These are phyloP conservation scores for Actinomucor elegans DNA, from an alignment of 371 early-diverging fungal species.

Conservation along the genomic window DNA sequence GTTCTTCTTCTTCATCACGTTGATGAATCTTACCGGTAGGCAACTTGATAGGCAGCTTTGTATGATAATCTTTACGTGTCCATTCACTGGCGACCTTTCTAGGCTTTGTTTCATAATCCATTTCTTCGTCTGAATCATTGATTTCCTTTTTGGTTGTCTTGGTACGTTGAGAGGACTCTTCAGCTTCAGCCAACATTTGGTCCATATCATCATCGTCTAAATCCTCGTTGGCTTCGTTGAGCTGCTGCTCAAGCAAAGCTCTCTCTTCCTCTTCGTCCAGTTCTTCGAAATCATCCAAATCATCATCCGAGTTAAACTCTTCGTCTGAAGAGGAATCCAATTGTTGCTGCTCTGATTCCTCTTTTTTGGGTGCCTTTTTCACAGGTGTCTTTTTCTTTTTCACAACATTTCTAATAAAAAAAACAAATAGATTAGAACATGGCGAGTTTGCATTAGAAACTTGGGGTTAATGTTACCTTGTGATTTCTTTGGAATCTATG, in stretches of 20 bases:
- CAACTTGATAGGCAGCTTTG: slow-evolving; percentile 65
- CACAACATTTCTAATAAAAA: slow-evolving; percentile 12
- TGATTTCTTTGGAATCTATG: slow-evolving; percentile 41
- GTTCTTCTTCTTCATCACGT: slow-evolving; percentile 29
- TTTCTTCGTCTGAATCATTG: slow-evolving; percentile 57
- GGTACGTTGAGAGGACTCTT: background rate
- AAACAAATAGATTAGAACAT: background rate
- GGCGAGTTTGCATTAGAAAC: background rate
- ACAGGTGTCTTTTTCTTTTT: slow-evolving; percentile 20
- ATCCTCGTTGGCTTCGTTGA: slow-evolving; percentile 40
- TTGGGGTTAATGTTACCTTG: slow-evolving; percentile 26
- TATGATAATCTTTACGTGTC: slow-evolving; percentile 50
- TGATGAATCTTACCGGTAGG: slow-evolving; percentile 55
- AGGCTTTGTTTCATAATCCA: slow-evolving; percentile 65
- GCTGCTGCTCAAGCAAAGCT: slow-evolving; percentile 10
- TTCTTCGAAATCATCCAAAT: slow-evolving; percentile 37
- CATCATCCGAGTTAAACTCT: slow-evolving; percentile 37
- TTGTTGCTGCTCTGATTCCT: slow-evolving; percentile 3
- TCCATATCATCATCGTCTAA: slow-evolving; percentile 25
- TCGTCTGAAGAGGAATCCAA: slow-evolving; percentile 43
- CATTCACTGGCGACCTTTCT: slow-evolving; percentile 55
- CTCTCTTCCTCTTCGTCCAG: slow-evolving; percentile 23
- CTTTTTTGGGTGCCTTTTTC: slow-evolving; percentile 7
- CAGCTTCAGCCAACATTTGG: slow-evolving; percentile 9
- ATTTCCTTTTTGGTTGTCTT: slow-evolving; percentile 11